phyloP scores from a whole-genome alignment of 805 yeast species.

The Millerozyma miso region DNA sequence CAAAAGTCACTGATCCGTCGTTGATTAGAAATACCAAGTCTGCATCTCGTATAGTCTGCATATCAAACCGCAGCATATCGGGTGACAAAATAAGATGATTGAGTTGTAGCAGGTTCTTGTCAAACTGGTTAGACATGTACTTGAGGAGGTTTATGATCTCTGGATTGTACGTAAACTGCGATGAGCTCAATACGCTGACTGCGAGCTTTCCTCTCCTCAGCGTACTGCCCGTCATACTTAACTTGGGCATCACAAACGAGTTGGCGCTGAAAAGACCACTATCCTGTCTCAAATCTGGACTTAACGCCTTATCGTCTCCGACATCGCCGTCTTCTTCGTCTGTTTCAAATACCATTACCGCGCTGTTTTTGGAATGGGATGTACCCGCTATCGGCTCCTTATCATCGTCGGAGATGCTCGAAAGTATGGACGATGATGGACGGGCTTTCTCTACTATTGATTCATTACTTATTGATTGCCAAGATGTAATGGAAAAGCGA shows the following conservation, averaged over 20 bases:
- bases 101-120: constrained; percentile 10
- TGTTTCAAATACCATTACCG: constrained; percentile 39
- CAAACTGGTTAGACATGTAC: constrained; percentile 11
- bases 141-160: constrained; percentile 19
- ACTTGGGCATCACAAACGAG: constrained; percentile 37
- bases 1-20: constrained; percentile 32
- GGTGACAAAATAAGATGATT: constrained; percentile 11
- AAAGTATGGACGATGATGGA: constrained; percentile 15
- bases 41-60: constrained; percentile 17
- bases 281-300: constrained; percentile 1
- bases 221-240: constrained; percentile 19
- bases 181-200: constrained; percentile 21
- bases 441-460: constrained; percentile 9
- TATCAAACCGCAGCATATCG: constrained; percentile 7
- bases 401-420: constrained; percentile 26
- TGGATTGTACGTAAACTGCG: constrained; percentile 8
- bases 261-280: constrained; percentile 7
- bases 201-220: constrained; percentile 9
- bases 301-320: constrained; percentile 3
- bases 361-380: constrained; percentile 15
- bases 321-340: constrained; percentile 34
- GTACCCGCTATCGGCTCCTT: constrained; percentile 18
- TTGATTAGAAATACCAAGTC: constrained; percentile 32
- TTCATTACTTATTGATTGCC: constrained; percentile 28
- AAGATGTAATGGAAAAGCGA: constrained; percentile 19